phyloP scores from a whole-genome alignment of 257 asterid species.

The Gentiana macrophylla region DNA sequence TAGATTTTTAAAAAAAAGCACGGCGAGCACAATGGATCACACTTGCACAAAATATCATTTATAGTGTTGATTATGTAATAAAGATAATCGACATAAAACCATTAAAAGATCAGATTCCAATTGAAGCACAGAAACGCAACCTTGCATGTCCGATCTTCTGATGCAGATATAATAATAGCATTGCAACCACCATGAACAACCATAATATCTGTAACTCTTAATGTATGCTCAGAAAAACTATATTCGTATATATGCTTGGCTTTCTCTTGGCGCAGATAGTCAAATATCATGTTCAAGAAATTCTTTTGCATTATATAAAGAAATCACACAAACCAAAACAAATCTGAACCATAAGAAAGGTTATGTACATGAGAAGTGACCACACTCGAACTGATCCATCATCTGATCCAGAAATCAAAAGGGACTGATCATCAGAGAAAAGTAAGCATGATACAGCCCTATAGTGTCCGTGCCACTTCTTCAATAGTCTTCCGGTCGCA shows the following conservation, averaged over 20 bases:
- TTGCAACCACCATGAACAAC: constrained; percentile 65
- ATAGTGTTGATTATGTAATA: too few species aligned
- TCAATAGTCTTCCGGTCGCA: constrained; percentile 69
- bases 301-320: neutral
- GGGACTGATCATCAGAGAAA: constrained; percentile 80
- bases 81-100: neutral
- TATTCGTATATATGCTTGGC: constrained; percentile 52
- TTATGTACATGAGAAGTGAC: constrained; percentile 68
- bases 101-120: constrained; percentile 1
- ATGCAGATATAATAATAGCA: constrained; percentile 76
- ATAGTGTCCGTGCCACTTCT: constrained; percentile 90
- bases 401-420: constrained; percentile 80
- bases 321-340: constrained; percentile 1
- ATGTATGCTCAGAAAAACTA: constrained; percentile 72
- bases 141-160: constrained; percentile 99
- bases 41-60: too few species aligned
- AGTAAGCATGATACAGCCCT: constrained; percentile 68
- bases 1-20: too few species aligned
- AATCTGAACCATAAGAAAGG: neutral
- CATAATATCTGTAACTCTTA: constrained; percentile 68
- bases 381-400: constrained; percentile 95
- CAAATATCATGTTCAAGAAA: constrained; percentile 57
- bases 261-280: constrained; percentile 43
- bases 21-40: too few species aligned
- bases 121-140: constrained; percentile 17